Evolutionary conservation across 495 filamentous ascomycete species (phyloP).

Genomic region (Bathelium albidoporum): DNA sequence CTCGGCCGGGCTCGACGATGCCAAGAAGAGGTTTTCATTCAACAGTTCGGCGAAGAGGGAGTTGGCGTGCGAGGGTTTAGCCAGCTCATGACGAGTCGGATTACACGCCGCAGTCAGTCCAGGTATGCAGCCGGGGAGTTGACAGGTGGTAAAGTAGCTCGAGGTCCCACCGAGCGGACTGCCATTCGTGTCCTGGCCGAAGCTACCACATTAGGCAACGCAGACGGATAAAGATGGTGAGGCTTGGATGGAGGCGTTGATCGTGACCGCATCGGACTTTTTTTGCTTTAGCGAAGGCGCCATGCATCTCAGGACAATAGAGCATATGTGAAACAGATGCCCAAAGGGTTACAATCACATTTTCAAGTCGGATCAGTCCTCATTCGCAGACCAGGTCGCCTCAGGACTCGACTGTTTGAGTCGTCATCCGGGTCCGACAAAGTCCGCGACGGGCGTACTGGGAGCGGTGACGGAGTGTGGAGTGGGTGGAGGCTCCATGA

Average conservation of each 20-base stretch:
- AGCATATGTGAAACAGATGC: background rate
- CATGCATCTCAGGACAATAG: background rate
- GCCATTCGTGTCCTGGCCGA: background rate
- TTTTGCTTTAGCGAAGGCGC: conserved; percentile 1
- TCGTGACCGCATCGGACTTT: background rate
- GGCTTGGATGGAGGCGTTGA: background rate
- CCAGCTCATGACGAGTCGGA: conserved; percentile 2
- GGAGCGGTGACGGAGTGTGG: background rate
- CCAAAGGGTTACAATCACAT: background rate
- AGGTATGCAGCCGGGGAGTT: background rate
- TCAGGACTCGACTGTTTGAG: background rate
- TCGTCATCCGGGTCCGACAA: background rate
- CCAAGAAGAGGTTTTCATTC: background rate
- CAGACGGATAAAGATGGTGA: background rate
- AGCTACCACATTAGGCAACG: background rate
- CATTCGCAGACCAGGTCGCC: too few relatives aligned
- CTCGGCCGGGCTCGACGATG: background rate
- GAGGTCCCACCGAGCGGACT: background rate
- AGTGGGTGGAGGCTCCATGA: background rate
- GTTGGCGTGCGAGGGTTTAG: background rate
- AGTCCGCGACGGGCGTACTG: background rate
- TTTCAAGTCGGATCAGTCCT: background rate
- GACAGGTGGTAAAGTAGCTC: background rate
- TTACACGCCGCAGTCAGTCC: background rate
- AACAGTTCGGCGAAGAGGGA: background rate